phyloP scores from a whole-genome alignment of 352 stramenopile species.

The Globisporangium acanthophoron region DNA sequence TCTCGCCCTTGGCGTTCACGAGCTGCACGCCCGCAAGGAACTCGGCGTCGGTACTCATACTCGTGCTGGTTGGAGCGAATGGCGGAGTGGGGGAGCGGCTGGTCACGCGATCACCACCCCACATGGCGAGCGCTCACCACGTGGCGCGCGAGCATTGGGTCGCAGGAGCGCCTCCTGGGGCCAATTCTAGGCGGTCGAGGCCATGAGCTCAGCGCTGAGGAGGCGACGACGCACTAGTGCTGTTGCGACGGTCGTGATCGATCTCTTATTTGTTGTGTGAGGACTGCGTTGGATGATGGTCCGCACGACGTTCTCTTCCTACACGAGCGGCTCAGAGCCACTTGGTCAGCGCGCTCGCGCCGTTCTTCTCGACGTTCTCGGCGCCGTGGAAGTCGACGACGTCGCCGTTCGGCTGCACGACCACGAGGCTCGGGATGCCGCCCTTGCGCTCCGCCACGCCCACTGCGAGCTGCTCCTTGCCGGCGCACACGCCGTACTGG shows the following conservation, averaged over 20 bases:
- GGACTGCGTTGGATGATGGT: too few species aligned
- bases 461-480: constrained; percentile 50
- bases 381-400: constrained; percentile 64
- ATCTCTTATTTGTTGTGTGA: background rate
- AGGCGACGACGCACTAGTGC: background rate
- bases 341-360: constrained; percentile 30
- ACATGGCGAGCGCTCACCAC: background rate
- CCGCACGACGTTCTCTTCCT: too few species aligned
- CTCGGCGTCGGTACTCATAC: constrained; percentile 23
- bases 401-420: constrained; percentile 55
- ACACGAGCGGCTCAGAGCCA: constrained; percentile 22
- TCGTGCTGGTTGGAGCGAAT: background rate
- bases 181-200: background rate
- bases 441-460: constrained; percentile 54
- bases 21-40: constrained; percentile 54
- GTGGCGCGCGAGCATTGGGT: background rate
- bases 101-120: background rate
- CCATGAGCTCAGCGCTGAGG: background rate
- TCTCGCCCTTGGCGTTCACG: constrained; percentile 49
- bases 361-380: constrained; percentile 53
- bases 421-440: constrained; percentile 70
- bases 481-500: constrained; percentile 66
- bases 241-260: background rate
- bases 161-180: too few species aligned
- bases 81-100: background rate